A percentile compares a stretch with the other conserved stretches of the same genome.
Conservation (phyloP, 148 eudicot species). For the Cornus florida region DNA sequence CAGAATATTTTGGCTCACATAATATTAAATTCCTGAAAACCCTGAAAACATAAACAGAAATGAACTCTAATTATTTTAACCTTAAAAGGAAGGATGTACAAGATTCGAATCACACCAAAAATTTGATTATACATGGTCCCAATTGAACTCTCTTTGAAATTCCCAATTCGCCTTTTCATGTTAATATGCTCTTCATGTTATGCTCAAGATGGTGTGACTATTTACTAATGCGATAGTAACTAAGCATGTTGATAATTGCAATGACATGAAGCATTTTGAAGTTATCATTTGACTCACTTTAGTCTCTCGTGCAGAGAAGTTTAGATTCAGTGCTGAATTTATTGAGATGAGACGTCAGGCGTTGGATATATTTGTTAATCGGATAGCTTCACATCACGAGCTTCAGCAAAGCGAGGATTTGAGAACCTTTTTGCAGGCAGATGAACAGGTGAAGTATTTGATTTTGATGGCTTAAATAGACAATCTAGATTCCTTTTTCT, state of each 20-base stretch:
- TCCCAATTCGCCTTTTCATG: not conserved
- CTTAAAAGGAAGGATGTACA: no score
- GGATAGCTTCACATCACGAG: constrained; percentile 84
- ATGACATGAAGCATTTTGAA: not conserved
- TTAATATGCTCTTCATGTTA: not conserved
- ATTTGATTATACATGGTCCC: not conserved
- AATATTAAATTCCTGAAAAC: no score
- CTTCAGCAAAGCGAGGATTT: constrained; percentile 90
- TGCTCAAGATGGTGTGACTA: not conserved
- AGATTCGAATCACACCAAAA: no score
- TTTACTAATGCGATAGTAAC: not conserved
- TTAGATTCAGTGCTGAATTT: constrained; percentile 95
- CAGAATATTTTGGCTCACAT: no score
- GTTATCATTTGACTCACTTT: constrained; percentile 8
- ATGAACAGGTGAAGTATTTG: constrained; percentile 74
- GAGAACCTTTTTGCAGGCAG: constrained; percentile 87
- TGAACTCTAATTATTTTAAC: no score
- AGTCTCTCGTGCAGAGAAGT: constrained; percentile 66
- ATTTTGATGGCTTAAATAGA: constrained; percentile 8
- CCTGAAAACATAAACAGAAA: no score
- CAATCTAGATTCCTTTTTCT: not conserved
- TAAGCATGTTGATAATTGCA: not conserved
- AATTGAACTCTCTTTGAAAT: not conserved
- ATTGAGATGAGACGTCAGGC: constrained; percentile 98
- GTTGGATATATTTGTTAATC: constrained; percentile 84